phyloP scores from a whole-genome alignment of 1,284 basidiomycete species.

The Hemileia vastatrix region DNA sequence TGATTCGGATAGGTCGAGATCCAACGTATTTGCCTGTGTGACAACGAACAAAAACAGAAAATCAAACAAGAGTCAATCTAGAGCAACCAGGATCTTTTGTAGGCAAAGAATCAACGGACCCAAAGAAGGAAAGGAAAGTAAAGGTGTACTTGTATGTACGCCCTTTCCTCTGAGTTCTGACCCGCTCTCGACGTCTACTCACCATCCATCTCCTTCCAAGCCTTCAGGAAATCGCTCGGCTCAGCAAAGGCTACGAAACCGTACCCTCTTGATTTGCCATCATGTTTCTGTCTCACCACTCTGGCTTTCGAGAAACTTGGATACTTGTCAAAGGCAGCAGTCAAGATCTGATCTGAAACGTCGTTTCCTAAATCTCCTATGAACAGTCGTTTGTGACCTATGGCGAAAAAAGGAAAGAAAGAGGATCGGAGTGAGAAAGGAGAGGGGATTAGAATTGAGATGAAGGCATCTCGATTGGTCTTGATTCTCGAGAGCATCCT shows the following conservation, averaged over 20 bases:
- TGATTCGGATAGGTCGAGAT: constrained; percentile 80
- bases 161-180: too few relatives aligned
- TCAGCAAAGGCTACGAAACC: constrained; percentile 97
- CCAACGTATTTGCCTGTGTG: constrained; percentile 83
- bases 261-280: constrained; percentile 69
- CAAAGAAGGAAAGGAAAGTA: neutral
- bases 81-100: neutral
- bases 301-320: constrained; percentile 84
- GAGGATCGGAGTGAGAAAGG: constrained; percentile 13
- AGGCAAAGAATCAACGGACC: neutral
- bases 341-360: constrained; percentile 87
- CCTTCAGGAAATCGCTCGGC: constrained; percentile 92
- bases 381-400: constrained; percentile 97
- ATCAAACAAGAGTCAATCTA: neutral
- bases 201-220: constrained; percentile 99
- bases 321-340: constrained; percentile 81
- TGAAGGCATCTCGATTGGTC: too few relatives aligned
- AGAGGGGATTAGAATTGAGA: neutral
- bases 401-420: constrained; percentile 21
- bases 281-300: constrained; percentile 87
- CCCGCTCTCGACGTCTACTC: too few relatives aligned
- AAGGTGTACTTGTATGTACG: constrained; percentile 44
- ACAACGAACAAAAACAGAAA: neutral
- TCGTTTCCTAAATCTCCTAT: constrained; percentile 97
- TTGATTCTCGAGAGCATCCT: too few relatives aligned